Percentiles rank a stretch among this genome's conserved stretches.
Evolutionary conservation across 768 basidiomycete species (phyloP).

Genomic region (Boletus fagicola): DNA sequence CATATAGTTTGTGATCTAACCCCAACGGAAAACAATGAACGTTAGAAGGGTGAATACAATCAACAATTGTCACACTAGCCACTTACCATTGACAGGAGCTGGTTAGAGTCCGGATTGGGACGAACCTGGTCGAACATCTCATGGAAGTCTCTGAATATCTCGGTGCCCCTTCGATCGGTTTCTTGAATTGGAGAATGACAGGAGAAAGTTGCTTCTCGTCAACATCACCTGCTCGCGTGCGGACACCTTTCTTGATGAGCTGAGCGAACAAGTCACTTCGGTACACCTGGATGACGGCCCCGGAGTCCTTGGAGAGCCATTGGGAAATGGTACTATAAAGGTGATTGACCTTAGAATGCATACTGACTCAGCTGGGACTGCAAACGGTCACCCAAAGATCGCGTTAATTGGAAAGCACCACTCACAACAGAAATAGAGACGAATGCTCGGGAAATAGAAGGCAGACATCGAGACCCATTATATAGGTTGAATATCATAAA

Average conservation of each 20-base stretch:
- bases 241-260: constrained; percentile 21
- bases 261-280: constrained; percentile 27
- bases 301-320: constrained; percentile 19
- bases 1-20: constrained; percentile 3
- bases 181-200: constrained; percentile 24
- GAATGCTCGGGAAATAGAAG: neutral
- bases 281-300: neutral
- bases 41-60: neutral
- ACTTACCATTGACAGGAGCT: constrained; percentile 14
- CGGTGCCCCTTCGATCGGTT: constrained; percentile 22
- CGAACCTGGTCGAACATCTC: constrained; percentile 24
- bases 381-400: neutral
- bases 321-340: constrained; percentile 21
- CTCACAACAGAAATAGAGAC: neutral
- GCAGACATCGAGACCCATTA: neutral
- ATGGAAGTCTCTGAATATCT: constrained; percentile 23
- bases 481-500: no score
- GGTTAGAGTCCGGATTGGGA: neutral
- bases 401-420: neutral
- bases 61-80: neutral
- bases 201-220: constrained; percentile 12
- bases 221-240: neutral
- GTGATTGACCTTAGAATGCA: constrained; percentile 18
- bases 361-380: neutral
- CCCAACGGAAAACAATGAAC: neutral